Base-by-base conservation (phyloP, 257 asterid species). In the Thymus quinquecostatus region DNA sequence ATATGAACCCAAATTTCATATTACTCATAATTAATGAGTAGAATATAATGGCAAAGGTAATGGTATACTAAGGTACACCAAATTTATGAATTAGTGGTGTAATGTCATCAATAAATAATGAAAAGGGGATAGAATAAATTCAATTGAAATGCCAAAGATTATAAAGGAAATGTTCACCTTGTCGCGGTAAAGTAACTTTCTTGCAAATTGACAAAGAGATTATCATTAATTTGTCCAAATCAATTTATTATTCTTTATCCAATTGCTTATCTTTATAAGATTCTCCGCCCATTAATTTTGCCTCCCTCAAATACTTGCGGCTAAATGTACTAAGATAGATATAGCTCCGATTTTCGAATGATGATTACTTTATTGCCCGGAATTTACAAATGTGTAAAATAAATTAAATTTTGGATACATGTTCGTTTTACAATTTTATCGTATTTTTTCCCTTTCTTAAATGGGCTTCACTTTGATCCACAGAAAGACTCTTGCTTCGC, bases 121-220 rank as follows among this genome's bases (percentile, higher is more conserved):
- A 36, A 36, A 36, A 36, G 40, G 21, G 21, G 21, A 3, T 60
- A 41, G 76, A 38, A 74, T 29, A 51, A n/a, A 67, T 4, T 10
- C 12, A 60, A 54, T 62, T 54, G 62, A 61, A 50, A 68, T 41
- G 33, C 64, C 14, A 62, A 51, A n/a, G 41, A 64, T 56, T 43
- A 45, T 14, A 33, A n/a, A 60, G 10, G 28, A 10, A 51, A 32
- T 32, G 47, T 61, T 29, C 57, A 68, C 58, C 30, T 40, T 49
- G 50, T 67, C 50, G n/a, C 5, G 36, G 48, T 74, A 43, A 75
- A 75, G 53, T 60, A 9, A 13, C 36, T 44, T 55, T 69, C 21
- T 41, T 68, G 43, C 28, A 38, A 55, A 55, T 43, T 34, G 34
- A 54, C 11, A 32, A 8, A 55, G 40, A 43, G 8, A 7, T 10